phyloP scores from a whole-genome alignment of 192 early-diverging fungal genomes.

The Phlyctochytrium planicorne region DNA sequence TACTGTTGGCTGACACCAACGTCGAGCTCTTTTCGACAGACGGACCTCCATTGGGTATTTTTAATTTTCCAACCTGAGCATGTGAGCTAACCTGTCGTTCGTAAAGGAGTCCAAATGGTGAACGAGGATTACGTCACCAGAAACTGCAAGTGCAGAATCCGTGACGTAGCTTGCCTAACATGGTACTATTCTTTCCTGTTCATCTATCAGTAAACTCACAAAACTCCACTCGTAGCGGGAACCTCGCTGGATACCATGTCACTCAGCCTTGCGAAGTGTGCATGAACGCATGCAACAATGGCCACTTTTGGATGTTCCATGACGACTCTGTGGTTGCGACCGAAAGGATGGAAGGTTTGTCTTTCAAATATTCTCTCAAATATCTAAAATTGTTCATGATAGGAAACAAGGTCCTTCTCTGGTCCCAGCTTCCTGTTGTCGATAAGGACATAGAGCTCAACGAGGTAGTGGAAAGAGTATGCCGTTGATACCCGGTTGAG shows the following conservation, averaged over 20 bases:
- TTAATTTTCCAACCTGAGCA: too few species aligned
- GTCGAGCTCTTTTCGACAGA: conserved; percentile 72
- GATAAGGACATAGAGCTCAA: conserved; percentile 25
- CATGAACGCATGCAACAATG: conserved; percentile 92
- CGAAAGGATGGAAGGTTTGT: conserved; percentile 53
- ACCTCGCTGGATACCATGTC: conserved; percentile 3
- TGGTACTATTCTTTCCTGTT: conserved; percentile 44
- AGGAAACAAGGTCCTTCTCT: conserved; percentile 32
- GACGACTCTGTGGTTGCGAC: conserved; percentile 67
- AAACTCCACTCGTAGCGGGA: background rate
- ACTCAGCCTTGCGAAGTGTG: conserved; percentile 64
- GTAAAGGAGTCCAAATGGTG: conserved; percentile 43
- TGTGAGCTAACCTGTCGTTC: background rate
- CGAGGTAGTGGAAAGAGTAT: background rate
- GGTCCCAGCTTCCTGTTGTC: conserved; percentile 39
- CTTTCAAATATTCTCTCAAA: background rate
- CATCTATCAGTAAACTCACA: too few species aligned
- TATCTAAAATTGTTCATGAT: background rate
- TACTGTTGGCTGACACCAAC: conserved; percentile 67
- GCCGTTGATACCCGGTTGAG: background rate
- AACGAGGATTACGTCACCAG: conserved; percentile 72
- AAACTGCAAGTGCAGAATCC: conserved; percentile 70
- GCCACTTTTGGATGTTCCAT: conserved; percentile 97
- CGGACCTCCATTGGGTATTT: conserved; percentile 46
- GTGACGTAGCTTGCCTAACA: conserved; percentile 71